Evolutionary conservation across 805 yeast genomes (phyloP), one percentile per base, ranked within the genome.

Genomic region (Kazachstania africana): DNA sequence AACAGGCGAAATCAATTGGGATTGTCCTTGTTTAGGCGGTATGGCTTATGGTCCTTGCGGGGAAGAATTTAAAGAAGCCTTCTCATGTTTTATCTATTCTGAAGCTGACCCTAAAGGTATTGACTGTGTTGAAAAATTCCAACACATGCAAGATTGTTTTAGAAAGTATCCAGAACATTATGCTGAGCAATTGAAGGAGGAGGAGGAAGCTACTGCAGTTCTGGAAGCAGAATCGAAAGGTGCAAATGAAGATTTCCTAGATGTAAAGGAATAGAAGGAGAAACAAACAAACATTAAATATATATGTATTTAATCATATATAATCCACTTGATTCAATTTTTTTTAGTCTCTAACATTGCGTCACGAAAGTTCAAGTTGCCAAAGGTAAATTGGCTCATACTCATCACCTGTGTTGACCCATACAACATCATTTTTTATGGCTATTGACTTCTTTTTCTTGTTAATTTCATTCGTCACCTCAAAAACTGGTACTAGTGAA

Each of bases 1-100:
- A 48, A 91, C 99, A 4, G 98, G 98, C 21, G 97, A 88, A 57
- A 91, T 91, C 62, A 91, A 91, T 72, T 91, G 99, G 99, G 97
- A 91, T 53, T 88, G 99, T 59, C 96, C 97, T 12, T 91, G 99
- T 61, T 66, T 91, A 33, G 98, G 98, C 25, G 98, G 99, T 29
- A 88, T 88, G 98, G 98, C 99, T 21, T 68, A 87, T 44, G 99
- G 99, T 0, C 98, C 99, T 35, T 91, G 99, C 63, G 99, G 99
- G 37, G 88, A 78, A 49, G 94, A 84, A 62, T 84, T 84, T 65
- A 84, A 84, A 62, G 88, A 73, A 35, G 97, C 98, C 0, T 91
- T 91, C 56, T 68, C 94, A 10, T 91, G 99, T 57, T 91, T 91
- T 50, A 88, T 91, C 27, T 87, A 79, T 65, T 85, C 96, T 6